A percentile compares a stretch with the other conserved stretches of the same genome.
Evolutionary conservation across 371 early-diverging fungal species (phyloP).

Genomic region (Dichotomocladium elegans): DNA sequence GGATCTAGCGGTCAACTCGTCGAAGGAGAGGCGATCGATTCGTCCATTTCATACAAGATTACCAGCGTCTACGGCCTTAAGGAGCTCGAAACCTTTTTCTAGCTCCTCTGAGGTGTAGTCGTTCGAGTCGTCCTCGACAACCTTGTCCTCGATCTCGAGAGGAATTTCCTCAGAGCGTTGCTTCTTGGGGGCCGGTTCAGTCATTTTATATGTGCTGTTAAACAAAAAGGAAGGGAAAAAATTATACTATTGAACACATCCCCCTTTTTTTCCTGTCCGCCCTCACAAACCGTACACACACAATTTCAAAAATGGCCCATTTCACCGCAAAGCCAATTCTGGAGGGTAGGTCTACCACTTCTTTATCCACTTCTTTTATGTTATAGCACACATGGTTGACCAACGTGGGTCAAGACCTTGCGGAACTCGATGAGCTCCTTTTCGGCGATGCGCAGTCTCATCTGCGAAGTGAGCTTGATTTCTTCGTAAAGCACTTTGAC

Average conservation of each 20-base stretch:
- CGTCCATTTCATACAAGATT: constrained; percentile 40
- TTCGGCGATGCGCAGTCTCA: constrained; percentile 6
- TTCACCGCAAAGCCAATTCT: constrained; percentile 2
- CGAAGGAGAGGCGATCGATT: neutral
- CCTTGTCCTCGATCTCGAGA: neutral
- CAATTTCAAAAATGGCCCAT: neutral
- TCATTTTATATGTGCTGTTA: neutral
- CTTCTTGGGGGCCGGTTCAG: constrained; percentile 4
- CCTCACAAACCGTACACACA: too few relatives aligned
- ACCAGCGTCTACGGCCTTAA: constrained; percentile 33
- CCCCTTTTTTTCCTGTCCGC: too few relatives aligned
- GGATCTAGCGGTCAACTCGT: neutral
- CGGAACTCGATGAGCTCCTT: constrained; percentile 3
- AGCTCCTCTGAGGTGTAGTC: constrained; percentile 36
- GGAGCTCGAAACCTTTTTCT: constrained; percentile 25
- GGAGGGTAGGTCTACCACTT: too few relatives aligned
- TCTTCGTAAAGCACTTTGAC: constrained; percentile 8
- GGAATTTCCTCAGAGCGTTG: constrained; percentile 4
- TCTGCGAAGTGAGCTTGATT: neutral
- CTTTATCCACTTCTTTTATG: too few relatives aligned
- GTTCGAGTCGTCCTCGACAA: neutral
- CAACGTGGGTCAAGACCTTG: neutral
- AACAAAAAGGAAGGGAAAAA: neutral
- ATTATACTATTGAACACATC: too few relatives aligned
- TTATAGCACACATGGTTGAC: too few relatives aligned